phyloP scores from a whole-genome alignment of 2,329 filamentous ascomycete genomes.

The Aureobasidium sp. region DNA sequence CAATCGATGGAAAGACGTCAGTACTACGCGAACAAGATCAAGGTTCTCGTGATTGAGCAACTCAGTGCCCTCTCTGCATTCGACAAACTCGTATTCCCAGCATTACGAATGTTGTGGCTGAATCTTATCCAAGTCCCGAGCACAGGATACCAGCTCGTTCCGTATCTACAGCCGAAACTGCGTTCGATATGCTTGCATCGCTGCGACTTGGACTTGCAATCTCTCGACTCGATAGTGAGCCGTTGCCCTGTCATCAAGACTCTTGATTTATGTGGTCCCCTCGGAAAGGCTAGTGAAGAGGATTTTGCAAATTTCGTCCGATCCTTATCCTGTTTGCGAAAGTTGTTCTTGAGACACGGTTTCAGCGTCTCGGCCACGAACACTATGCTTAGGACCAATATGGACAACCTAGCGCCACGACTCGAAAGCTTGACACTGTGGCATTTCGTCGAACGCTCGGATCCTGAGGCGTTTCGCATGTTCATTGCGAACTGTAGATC shows the following conservation, averaged over 20 bases:
- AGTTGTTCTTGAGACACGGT: not conserved
- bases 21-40: not conserved
- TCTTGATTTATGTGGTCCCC: not conserved
- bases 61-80: not conserved
- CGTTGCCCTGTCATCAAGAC: not conserved
- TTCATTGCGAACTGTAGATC: not conserved
- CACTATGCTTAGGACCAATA: not conserved
- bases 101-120: not conserved
- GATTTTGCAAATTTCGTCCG: not conserved
- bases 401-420: not conserved
- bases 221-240: not conserved
- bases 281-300: not conserved
- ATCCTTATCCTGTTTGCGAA: not conserved
- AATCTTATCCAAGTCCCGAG: not conserved
- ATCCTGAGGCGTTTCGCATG: not conserved
- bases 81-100: not conserved
- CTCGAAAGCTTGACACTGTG: not conserved
- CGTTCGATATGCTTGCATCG: not conserved
- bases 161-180: not conserved
- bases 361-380: not conserved
- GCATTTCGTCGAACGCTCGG: not conserved
- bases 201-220: not conserved
- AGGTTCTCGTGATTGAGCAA: not conserved
- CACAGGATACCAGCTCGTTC: not conserved
- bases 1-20: not conserved